These are phyloP conservation scores for Syzygium grande DNA, from an alignment of 345 rosid genomes.

Conservation along the genomic window DNA sequence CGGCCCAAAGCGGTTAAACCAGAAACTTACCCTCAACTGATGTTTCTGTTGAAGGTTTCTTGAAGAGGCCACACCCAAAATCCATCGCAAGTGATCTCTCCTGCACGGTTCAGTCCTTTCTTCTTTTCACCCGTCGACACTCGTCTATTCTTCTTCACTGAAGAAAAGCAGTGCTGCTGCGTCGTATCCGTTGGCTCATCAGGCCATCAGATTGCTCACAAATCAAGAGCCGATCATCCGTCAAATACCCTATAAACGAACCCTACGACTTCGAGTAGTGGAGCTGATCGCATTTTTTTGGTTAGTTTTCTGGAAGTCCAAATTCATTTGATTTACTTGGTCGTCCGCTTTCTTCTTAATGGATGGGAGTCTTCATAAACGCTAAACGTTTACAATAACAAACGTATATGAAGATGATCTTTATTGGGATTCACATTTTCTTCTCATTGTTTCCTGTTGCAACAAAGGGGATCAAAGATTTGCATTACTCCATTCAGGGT, in stretches of 20 bases:
- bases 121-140: not conserved
- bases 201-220: not conserved
- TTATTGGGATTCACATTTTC: not conserved
- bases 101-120: not conserved
- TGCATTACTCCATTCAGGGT: not conserved
- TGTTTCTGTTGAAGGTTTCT: not conserved
- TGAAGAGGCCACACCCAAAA: not conserved
- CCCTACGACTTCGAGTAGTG: not conserved
- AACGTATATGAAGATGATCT: not conserved
- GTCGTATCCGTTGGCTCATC: not conserved
- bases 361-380: not conserved
- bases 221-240: not conserved
- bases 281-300: not conserved
- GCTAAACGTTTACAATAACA: not conserved
- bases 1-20: not conserved
- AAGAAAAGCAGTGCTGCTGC: not conserved
- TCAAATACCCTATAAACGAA: not conserved
- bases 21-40: not conserved
- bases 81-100: not conserved
- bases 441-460: not conserved
- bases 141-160: not conserved
- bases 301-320: not conserved
- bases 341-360: not conserved
- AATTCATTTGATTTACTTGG: not conserved
- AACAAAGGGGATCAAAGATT: not conserved